A percentile compares a stretch with the other conserved stretches of the same genome.
Evolutionary conservation across 495 filamentous ascomycete genomes (phyloP).

Genomic region (Haplographium delicatum): DNA sequence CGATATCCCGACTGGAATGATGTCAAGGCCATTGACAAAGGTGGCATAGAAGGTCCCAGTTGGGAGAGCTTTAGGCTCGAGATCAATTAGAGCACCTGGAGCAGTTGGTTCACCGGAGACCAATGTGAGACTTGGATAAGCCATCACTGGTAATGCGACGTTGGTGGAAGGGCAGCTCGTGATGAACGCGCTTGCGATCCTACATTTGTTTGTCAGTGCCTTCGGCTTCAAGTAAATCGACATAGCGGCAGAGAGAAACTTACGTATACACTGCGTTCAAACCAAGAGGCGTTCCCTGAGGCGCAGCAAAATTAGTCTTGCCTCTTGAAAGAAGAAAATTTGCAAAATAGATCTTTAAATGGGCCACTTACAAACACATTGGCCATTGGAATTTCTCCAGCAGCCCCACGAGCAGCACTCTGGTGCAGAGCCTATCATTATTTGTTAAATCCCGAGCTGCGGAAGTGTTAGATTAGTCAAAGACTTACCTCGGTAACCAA

Average conservation of each 20-base stretch:
- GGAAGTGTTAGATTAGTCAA: slow-evolving; percentile 41
- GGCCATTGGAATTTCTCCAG: no score
- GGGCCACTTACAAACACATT: no score
- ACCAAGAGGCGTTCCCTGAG: slow-evolving; percentile 39
- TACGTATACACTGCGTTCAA: slow-evolving; percentile 41
- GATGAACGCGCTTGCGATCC: slow-evolving; percentile 43
- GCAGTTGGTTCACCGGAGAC: slow-evolving; percentile 18
- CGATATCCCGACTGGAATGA: slow-evolving; percentile 7
- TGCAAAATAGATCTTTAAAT: no score
- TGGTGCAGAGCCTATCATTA: no score
- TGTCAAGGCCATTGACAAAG: slow-evolving; percentile 18
- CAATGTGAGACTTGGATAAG: slow-evolving; percentile 31
- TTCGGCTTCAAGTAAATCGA: no score
- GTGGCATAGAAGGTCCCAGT: slow-evolving; percentile 12
- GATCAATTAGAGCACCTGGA: slow-evolving; percentile 3
- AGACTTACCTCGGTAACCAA: slow-evolving; percentile 44
- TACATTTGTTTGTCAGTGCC: no score
- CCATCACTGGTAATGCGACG: slow-evolving; percentile 35
- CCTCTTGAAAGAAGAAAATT: no score
- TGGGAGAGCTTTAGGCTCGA: slow-evolving; percentile 11
- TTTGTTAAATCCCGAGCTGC: no score
- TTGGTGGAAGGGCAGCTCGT: slow-evolving; percentile 31
- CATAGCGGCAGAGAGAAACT: no score
- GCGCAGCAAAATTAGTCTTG: slow-evolving; percentile 38
- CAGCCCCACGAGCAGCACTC: no score